These are phyloP conservation scores for Aspergillus flavus DNA, from an alignment of 2,329 filamentous ascomycete genomes.

Conservation along the genomic window DNA sequence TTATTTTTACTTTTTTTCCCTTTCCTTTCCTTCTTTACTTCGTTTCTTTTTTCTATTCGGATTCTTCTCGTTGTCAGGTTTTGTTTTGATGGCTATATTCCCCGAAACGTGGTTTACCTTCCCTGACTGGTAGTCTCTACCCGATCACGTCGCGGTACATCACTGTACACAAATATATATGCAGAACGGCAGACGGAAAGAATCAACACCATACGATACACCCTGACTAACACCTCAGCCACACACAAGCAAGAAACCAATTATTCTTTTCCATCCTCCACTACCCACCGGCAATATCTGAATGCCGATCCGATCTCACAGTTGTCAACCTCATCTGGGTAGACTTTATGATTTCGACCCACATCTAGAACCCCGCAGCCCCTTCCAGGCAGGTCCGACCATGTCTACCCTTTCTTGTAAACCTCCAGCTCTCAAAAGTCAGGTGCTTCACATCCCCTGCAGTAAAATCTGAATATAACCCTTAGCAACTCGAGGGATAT, in stretches of 20 bases:
- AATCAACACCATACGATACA: background rate
- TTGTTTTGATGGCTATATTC: background rate
- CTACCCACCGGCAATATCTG: background rate
- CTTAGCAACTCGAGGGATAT: background rate
- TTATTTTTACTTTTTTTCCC: background rate
- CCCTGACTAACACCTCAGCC: background rate
- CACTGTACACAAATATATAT: background rate
- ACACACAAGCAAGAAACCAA: background rate
- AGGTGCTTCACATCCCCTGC: background rate
- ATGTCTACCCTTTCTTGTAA: background rate
- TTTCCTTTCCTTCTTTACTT: background rate
- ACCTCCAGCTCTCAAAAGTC: background rate
- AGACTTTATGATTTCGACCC: background rate
- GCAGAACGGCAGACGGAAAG: background rate
- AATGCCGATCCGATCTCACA: background rate
- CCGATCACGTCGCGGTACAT: background rate
- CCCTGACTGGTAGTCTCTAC: background rate
- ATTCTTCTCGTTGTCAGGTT: background rate
- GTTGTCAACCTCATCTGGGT: background rate
- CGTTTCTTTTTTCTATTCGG: background rate
- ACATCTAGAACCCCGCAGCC: constrained; percentile 1
- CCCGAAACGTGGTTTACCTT: background rate
- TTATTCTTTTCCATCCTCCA: background rate
- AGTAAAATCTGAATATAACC: background rate
- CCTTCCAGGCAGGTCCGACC: background rate